A percentile compares a stretch with the other conserved stretches of the same genome.
Evolutionary conservation across 306 rosid species (phyloP).

Genomic region (Leucaena leucocephala): DNA sequence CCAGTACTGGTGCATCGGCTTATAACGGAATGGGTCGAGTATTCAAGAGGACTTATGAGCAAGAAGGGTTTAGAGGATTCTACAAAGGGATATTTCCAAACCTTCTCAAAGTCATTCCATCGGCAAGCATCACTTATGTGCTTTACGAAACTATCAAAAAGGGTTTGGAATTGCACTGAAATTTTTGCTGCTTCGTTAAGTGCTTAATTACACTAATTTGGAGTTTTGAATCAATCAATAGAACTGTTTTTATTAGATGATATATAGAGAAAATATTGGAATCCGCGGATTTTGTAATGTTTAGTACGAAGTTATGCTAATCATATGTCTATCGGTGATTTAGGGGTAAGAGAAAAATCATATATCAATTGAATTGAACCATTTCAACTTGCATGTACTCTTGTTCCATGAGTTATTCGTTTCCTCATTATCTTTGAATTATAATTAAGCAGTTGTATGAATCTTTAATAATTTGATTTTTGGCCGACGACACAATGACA

Average conservation of each 20-base stretch:
- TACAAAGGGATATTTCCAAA: conserved; percentile 91
- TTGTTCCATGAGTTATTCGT: background rate
- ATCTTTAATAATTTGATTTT: background rate
- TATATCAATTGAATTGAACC: background rate
- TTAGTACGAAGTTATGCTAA: too few relatives aligned
- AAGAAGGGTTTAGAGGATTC: conserved; percentile 68
- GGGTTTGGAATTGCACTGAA: conserved; percentile 72
- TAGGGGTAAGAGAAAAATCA: too few relatives aligned
- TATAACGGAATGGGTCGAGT: conserved; percentile 71
- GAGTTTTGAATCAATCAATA: conserved; percentile 26
- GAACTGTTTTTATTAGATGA: conserved; percentile 45
- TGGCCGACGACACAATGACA: background rate
- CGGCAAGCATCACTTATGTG: conserved; percentile 91
- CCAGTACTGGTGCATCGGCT: conserved; percentile 23
- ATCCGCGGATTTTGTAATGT: too few relatives aligned
- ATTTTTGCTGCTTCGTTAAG: conserved; percentile 22
- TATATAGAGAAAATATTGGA: conserved; percentile 26
- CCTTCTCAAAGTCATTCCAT: conserved; percentile 91
- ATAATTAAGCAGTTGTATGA: too few relatives aligned
- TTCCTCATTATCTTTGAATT: background rate
- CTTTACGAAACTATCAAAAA: conserved; percentile 82
- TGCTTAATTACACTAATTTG: conserved; percentile 21
- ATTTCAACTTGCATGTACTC: background rate
- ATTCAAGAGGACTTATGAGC: conserved; percentile 61
- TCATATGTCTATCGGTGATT: too few relatives aligned